Conservation (phyloP, 1,284 basidiomycete species). For the Pseudozyma sp. region DNA sequence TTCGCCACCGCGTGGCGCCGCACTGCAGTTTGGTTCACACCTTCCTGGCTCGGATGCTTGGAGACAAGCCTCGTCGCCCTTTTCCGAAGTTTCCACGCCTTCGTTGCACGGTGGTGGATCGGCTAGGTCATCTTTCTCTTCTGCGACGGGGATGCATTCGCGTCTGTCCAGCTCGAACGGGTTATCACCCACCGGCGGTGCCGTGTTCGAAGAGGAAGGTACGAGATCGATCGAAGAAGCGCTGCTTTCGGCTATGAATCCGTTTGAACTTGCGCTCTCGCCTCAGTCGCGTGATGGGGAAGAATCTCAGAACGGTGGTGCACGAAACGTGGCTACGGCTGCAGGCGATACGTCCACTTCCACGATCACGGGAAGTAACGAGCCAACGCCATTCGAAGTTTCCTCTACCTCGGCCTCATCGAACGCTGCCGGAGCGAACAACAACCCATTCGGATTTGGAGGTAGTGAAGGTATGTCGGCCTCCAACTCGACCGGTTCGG, state of each 20-base stretch:
- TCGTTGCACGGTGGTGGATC: conserved; percentile 37
- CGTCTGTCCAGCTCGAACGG: conserved; percentile 27
- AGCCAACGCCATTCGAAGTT: conserved; percentile 40
- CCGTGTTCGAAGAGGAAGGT: conserved; percentile 5
- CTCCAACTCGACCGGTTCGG: conserved; percentile 22
- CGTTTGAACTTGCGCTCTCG: conserved; percentile 37
- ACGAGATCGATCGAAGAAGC: conserved; percentile 32
- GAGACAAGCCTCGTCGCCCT: conserved; percentile 42
- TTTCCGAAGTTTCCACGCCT: conserved; percentile 43
- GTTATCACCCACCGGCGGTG: conserved; percentile 21
- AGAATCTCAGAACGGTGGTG: background rate
- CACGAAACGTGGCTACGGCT: background rate
- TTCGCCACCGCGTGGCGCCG: conserved; percentile 14
- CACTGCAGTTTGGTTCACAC: conserved; percentile 18
- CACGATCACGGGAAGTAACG: conserved; percentile 44
- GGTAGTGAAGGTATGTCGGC: conserved; percentile 20
- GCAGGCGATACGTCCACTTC: conserved; percentile 30
- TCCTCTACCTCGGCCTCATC: conserved; percentile 14
- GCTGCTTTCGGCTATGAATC: conserved; percentile 34
- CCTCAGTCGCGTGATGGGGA: conserved; percentile 11
- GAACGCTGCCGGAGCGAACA: background rate
- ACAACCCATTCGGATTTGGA: background rate
- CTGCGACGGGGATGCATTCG: conserved; percentile 32
- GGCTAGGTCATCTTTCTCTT: conserved; percentile 42
- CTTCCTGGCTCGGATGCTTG: conserved; percentile 17